These are phyloP conservation scores for Dioscorea cayenensis DNA, from an alignment of 116 monocot genomes.

Conservation along the genomic window DNA sequence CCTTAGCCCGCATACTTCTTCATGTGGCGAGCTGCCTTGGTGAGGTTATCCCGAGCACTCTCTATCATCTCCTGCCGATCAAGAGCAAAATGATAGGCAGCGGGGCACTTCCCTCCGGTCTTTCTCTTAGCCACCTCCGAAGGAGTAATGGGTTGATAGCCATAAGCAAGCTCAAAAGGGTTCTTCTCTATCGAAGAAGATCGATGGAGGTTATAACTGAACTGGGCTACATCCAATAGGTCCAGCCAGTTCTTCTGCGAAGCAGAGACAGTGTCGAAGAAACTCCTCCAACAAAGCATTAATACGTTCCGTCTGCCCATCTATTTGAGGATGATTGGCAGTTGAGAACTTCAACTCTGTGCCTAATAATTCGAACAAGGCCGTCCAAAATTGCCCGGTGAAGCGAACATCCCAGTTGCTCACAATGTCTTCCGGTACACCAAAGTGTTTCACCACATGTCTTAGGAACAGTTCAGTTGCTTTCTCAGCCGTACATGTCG, in stretches of 20 bases:
- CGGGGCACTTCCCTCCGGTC: not conserved
- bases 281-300: not conserved
- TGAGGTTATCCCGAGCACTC: too few relatives aligned
- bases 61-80: not conserved
- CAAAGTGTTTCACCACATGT: conserved; percentile 12
- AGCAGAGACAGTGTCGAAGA: not conserved
- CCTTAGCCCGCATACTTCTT: not conserved
- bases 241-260: conserved; percentile 1
- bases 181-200: too few relatives aligned
- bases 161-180: too few relatives aligned
- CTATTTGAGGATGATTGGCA: not conserved
- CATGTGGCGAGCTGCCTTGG: not conserved
- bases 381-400: not conserved
- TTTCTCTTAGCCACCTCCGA: too few relatives aligned
- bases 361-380: not conserved
- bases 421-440: conserved; percentile 3
- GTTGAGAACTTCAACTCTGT: not conserved
- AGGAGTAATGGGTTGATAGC: too few relatives aligned
- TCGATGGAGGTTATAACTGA: not conserved
- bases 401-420: not conserved
- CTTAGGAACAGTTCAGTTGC: not conserved
- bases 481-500: not conserved
- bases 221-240: not conserved
- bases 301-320: not conserved
- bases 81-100: not conserved